Conservation (phyloP, 805 yeast genomes). For the Hanseniaspora lachancei region DNA sequence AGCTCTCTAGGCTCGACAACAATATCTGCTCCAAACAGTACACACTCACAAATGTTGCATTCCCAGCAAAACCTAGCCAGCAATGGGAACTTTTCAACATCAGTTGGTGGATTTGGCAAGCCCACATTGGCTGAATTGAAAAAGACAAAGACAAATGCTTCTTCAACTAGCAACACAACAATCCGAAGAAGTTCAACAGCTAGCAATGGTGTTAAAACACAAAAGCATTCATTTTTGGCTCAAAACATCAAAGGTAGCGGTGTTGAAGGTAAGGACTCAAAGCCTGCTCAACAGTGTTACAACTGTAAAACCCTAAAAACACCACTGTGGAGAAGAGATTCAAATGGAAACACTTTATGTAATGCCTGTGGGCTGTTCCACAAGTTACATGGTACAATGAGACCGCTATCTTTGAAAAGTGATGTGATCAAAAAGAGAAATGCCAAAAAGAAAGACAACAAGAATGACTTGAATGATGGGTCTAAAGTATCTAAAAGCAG, state of each 20-base stretch:
- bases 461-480: conserved; percentile 17
- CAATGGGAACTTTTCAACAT: not conserved
- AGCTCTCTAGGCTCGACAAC: conserved; percentile 27
- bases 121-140: conserved; percentile 3
- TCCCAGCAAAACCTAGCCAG: not conserved
- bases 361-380: conserved; percentile 92
- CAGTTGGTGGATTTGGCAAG: conserved; percentile 12
- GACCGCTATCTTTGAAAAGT: conserved; percentile 82
- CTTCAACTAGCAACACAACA: not conserved
- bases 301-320: conserved; percentile 88
- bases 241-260: conserved; percentile 1
- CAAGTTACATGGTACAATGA: conserved; percentile 86
- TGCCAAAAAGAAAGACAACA: conserved; percentile 43
- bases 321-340: conserved; percentile 88
- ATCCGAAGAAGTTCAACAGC: not conserved
- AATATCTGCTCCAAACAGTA: conserved; percentile 27
- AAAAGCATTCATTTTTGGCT: conserved; percentile 9
- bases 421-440: conserved; percentile 80
- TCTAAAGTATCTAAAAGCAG: not conserved
- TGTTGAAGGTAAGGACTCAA: conserved; percentile 10
- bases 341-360: conserved; percentile 84
- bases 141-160: not conserved
- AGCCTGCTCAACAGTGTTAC: conserved; percentile 44
- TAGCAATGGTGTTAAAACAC: conserved; percentile 1
- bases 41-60: not conserved